Evolutionary conservation across 1,139 yeast species (phyloP), one percentile per base, ranked within the genome.

Genomic region (Suhomyces bokatorum): DNA sequence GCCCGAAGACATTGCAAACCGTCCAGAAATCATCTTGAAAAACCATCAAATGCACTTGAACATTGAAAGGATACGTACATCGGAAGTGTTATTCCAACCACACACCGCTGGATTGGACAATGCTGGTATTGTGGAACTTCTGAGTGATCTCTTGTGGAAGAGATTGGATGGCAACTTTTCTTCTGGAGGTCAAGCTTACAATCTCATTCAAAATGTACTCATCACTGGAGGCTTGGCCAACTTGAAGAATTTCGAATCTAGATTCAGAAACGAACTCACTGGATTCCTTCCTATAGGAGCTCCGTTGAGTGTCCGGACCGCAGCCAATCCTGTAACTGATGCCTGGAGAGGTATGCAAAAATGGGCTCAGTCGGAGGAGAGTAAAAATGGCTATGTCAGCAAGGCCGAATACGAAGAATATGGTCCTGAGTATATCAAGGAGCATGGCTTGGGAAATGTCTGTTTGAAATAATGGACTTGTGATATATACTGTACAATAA

Each of bases 301-400:
- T 0, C 77, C 81, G 1, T 64, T 91, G 35, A 69, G 73, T 11
- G 87, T 91, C 0, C 70, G 85, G 42, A 62, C 67, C 13, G 96
- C 97, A 0, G 53, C 64, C 6, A 82, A 88, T 58, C 90, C 96
- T 2, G 56, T 80, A 2, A 60, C 78, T 35, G 99, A 93, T 64
- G 81, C 97, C 1, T 95, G 99, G 99, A 82, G 75, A 53, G 99
- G 99, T 17, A 91, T 95, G 96, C 83, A 88, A 17, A 78, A 79
- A 55, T 87, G 96, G 87, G 74, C 95, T 2, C 58, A 61, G 3
- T 67, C 75, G 26, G 69, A 66, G 2, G 81, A 78, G 17, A 75
- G 80, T 33, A 60, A 71, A 36, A 56, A 66, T 1, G 69, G 82
- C 30, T 80, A 77, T 49, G 74, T 93, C 15, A 78, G 91, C 0